These are phyloP conservation scores for Dothideomycetes sp. DNA, from an alignment of 2,329 filamentous ascomycete species.

Conservation along the genomic window DNA sequence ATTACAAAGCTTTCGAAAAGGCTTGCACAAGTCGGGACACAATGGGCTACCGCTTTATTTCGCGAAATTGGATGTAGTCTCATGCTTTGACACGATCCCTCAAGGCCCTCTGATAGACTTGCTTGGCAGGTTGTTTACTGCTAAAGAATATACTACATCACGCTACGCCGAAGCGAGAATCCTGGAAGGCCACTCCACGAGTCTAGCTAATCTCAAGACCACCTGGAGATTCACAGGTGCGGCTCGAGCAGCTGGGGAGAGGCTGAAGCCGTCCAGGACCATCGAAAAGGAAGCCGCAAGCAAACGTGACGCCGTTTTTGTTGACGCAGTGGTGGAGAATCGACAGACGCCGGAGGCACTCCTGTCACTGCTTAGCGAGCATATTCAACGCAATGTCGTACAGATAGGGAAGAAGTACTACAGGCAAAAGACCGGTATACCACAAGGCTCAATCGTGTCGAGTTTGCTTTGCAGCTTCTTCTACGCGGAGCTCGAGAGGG, in stretches of 20 bases:
- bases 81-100: conserved; percentile 92
- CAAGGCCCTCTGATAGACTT: conserved; percentile 62
- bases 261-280: conserved; percentile 20
- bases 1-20: conserved; percentile 57
- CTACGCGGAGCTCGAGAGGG: conserved; percentile 74
- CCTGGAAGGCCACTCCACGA: conserved; percentile 23
- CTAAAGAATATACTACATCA: conserved; percentile 56
- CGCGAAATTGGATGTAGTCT: conserved; percentile 82
- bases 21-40: conserved; percentile 26
- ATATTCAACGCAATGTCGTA: conserved; percentile 76
- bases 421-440: conserved; percentile 78
- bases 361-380: conserved; percentile 60
- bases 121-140: conserved; percentile 45
- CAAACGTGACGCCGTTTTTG: conserved; percentile 60
- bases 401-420: conserved; percentile 83
- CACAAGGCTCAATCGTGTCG: conserved; percentile 84
- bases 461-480: conserved; percentile 89
- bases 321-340: conserved; percentile 54
- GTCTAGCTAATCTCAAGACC: conserved; percentile 21
- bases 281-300: conserved; percentile 13
- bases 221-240: conserved; percentile 30
- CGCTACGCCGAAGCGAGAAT: conserved; percentile 65
- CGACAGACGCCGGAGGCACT: conserved; percentile 48
- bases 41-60: conserved; percentile 55
- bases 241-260: conserved; percentile 20